These are phyloP conservation scores for Lachancea fermentati DNA, from an alignment of 805 yeast species.

Conservation along the genomic window DNA sequence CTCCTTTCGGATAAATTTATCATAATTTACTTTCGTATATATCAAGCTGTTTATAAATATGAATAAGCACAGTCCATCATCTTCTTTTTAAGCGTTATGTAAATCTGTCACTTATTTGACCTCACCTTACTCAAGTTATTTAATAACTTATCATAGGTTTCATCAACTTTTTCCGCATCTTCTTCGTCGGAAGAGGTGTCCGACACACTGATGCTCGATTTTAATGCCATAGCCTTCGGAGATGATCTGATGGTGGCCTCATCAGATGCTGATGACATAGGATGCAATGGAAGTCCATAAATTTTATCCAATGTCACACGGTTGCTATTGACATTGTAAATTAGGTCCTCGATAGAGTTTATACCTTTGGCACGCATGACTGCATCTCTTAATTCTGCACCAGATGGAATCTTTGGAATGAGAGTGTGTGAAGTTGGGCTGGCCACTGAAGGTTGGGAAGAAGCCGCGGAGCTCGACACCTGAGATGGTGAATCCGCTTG, in stretches of 20 bases:
- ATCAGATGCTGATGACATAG: conserved; percentile 4
- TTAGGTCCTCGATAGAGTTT: conserved; percentile 60
- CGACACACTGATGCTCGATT: conserved; percentile 2
- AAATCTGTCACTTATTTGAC: conserved; percentile 36
- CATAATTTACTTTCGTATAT: no score
- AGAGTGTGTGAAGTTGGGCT: conserved; percentile 11
- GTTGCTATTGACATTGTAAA: conserved; percentile 56
- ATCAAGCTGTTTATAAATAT: not conserved
- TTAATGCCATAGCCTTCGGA: conserved; percentile 2
- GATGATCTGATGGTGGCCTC: conserved; percentile 1
- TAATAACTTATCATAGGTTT: conserved; percentile 64
- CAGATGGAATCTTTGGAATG: conserved; percentile 39
- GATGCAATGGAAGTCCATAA: conserved; percentile 31
- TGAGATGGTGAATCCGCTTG: not conserved
- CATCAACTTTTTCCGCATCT: conserved; percentile 48
- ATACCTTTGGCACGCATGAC: conserved; percentile 74
- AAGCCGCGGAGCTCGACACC: conserved; percentile 3
- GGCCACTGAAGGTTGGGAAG: conserved; percentile 12
- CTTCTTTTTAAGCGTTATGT: not conserved
- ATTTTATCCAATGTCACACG: conserved; percentile 46
- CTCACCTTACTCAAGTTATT: conserved; percentile 63
- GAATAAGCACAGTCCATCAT: not conserved
- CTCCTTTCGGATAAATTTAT: no score
- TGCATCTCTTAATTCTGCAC: conserved; percentile 43
- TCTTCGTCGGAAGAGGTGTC: conserved; percentile 11